Conservation (phyloP, 2,329 filamentous ascomycete genomes). For the Hymenoscyphus scutula region DNA sequence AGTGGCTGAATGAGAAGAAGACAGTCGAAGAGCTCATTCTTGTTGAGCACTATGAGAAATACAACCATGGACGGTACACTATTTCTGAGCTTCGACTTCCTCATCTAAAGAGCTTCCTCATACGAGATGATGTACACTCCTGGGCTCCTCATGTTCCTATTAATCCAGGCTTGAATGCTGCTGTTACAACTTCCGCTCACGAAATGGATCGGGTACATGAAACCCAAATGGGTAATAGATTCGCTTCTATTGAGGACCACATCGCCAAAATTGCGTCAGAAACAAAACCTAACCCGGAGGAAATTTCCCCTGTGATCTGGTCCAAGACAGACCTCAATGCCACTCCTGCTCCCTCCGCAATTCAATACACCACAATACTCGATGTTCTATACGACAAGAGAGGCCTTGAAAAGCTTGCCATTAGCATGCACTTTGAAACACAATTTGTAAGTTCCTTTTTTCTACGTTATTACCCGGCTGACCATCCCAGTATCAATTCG, state of each 20-base stretch:
- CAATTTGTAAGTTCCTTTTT: constrained; percentile 15
- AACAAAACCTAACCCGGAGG: neutral
- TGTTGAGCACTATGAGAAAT: constrained; percentile 13
- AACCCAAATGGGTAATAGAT: neutral
- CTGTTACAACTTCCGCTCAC: neutral
- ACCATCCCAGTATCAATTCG: constrained; percentile 13
- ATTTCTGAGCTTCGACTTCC: constrained; percentile 14
- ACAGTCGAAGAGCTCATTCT: constrained; percentile 18
- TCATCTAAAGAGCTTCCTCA: constrained; percentile 12
- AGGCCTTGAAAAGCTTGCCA: constrained; percentile 13
- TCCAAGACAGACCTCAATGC: neutral
- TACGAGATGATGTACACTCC: constrained; percentile 6
- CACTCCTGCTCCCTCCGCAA: neutral
- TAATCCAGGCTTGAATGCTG: neutral
- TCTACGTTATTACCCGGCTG: neutral
- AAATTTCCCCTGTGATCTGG: neutral
- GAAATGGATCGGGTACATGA: neutral
- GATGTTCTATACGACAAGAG: constrained; percentile 15
- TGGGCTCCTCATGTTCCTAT: neutral
- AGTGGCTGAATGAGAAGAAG: constrained; percentile 12
- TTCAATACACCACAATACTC: constrained; percentile 9
- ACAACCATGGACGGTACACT: constrained; percentile 11
- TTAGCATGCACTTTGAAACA: constrained; percentile 14
- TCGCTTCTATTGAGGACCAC: neutral
- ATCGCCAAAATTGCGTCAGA: neutral